A percentile compares a stretch with the other conserved stretches of the same genome.
phyloP scores from a whole-genome alignment of 495 filamentous ascomycete genomes.

The Podospora sp. region DNA sequence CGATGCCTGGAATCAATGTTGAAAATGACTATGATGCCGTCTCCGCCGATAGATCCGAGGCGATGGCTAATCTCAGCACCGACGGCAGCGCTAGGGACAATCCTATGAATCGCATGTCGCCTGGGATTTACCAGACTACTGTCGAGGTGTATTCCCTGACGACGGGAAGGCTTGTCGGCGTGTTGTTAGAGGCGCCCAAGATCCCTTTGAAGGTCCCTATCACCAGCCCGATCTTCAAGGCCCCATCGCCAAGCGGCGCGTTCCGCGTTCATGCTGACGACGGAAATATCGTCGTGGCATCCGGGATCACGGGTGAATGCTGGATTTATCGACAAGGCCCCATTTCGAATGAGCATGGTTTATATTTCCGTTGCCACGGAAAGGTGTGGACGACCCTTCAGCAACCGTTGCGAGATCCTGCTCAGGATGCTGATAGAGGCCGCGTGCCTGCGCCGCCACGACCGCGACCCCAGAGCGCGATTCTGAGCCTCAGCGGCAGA shows the following conservation, averaged over 20 bases:
- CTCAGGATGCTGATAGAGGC: slow-evolving; percentile 49
- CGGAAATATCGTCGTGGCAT: slow-evolving; percentile 70
- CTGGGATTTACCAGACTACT: slow-evolving; percentile 72
- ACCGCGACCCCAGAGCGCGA: slow-evolving; percentile 57
- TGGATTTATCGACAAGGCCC: slow-evolving; percentile 65
- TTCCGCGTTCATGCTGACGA: slow-evolving; percentile 69
- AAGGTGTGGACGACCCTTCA: slow-evolving; percentile 88
- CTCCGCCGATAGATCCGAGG: slow-evolving; percentile 44
- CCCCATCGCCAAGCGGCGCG: slow-evolving; percentile 68
- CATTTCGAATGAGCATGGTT: slow-evolving; percentile 33
- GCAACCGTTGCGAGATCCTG: slow-evolving; percentile 49
- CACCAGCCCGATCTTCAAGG: slow-evolving; percentile 55
- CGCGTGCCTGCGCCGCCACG: slow-evolving; percentile 40
- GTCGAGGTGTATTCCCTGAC: slow-evolving; percentile 83
- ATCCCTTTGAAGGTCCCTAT: slow-evolving; percentile 51
- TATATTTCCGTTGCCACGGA: slow-evolving; percentile 67
- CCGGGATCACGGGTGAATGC: slow-evolving; percentile 81
- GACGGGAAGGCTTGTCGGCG: slow-evolving; percentile 66
- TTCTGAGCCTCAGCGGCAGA: slow-evolving; percentile 73
- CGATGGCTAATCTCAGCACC: slow-evolving; percentile 33
- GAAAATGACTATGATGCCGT: slow-evolving; percentile 44
- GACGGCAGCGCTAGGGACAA: slow-evolving; percentile 29
- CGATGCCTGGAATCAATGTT: slow-evolving; percentile 35
- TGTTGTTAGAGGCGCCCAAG: slow-evolving; percentile 62
- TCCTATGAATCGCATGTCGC: slow-evolving; percentile 14